Conservation (phyloP, 345 rosid genomes). For the Heritiera littoralis region DNA sequence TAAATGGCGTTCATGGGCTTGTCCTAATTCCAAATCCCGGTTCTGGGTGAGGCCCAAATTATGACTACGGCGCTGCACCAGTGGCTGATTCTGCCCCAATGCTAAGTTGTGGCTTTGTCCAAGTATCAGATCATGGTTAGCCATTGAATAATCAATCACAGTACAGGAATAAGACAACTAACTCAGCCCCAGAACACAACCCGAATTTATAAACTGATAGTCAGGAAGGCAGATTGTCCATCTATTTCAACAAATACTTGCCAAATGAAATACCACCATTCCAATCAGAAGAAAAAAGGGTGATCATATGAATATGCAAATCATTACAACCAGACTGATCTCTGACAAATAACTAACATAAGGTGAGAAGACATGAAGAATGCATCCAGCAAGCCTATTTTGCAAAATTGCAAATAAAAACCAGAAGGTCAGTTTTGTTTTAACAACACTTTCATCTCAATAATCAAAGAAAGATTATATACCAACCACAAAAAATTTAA, state of each 20-base stretch:
- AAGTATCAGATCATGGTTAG: conserved; percentile 76
- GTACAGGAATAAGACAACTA: conserved; percentile 7
- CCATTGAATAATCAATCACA: conserved; percentile 46
- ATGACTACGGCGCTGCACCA: conserved; percentile 69
- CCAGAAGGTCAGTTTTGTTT: not conserved
- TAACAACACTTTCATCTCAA: not conserved
- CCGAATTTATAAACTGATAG: not conserved
- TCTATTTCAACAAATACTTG: conserved; percentile 17
- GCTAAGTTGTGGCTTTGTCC: conserved; percentile 67
- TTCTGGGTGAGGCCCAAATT: conserved; percentile 58
- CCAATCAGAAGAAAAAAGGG: not conserved
- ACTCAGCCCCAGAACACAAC: conserved; percentile 20
- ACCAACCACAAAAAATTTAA: not conserved
- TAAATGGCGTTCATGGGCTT: conserved; percentile 60
- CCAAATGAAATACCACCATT: not conserved
- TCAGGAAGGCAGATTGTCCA: conserved; percentile 17
- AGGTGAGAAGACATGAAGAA: not conserved
- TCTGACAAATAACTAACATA: conserved; percentile 26
- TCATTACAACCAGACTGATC: conserved; percentile 11
- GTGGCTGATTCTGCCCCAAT: conserved; percentile 63
- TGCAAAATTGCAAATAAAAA: not conserved
- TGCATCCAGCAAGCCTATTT: not conserved
- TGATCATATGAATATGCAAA: not conserved
- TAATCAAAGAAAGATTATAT: not conserved
- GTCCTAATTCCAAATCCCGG: conserved; percentile 66